Base-by-base conservation (phyloP, 495 filamentous ascomycete genomes). In the Zalerion maritima region DNA sequence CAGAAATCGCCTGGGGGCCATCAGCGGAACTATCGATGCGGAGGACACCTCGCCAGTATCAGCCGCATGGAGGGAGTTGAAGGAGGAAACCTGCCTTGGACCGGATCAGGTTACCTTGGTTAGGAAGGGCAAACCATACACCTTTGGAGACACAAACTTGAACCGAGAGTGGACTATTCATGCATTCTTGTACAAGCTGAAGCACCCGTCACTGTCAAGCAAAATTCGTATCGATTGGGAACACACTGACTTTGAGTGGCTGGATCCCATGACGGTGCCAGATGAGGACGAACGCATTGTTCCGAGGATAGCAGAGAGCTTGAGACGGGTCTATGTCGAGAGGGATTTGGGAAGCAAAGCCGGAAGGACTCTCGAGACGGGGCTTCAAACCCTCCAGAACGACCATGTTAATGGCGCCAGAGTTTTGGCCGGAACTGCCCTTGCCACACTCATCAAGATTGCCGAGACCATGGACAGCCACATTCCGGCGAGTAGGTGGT, bases 201-300 rank as follows among this genome's bases (percentile, higher is more conserved):
- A 62, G 22, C 35, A 43, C 1, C 28, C 43, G 10, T 31, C 19
- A 4, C 46, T 55, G 6, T 55, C 58, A 18, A 46, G 46, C 0
- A 49, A 45, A 4, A 73, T 78, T 29, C 42, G 41, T 7, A 60
- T 64, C 17, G 64, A 78, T 47, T 75, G 73, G 71, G 75, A 81
- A 40, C 71, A 78, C 37, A 61, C 67, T 1, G 46, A 43, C 0
- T 73, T 59, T 52, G 43, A 48, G 13, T 79, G 72, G 67, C 60
- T 70, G 36, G 52, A 67, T 21, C 70, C 72, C 0, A 24, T 49
- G 2, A 27, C 47, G 1, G 50, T 73, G 14, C 29, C 49, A 3
- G 53, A 59, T 5, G 43, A 57, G 2, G 45, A 54, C 0, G 31
- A 37, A 0, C 57, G 51, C 4, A 62, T 58, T 5, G 72, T 80